Evolutionary conservation across 331 rosid genomes (phyloP), one percentile per base, ranked within the genome.

Genomic region (Quercus tomentella): DNA sequence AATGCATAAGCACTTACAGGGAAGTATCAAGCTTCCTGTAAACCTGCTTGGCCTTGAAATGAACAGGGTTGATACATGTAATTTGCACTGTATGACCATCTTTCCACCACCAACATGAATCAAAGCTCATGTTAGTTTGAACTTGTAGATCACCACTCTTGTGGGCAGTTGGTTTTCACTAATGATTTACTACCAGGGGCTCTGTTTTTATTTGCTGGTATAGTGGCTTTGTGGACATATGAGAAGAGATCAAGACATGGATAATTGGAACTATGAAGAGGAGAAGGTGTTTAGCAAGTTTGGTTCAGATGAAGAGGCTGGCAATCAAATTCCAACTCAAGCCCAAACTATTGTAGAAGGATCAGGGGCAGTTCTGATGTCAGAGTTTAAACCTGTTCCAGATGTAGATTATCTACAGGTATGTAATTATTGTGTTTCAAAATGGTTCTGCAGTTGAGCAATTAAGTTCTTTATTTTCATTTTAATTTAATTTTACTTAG

Each of bases 381-480:
- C 92, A 15, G 92, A 96, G 81, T 93, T 82, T 81, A 87, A 85
- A 80, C 97, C 97, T 67, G 84, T 71, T 82, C 92, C 93, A 12
- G 98, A 96, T 80, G 98, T 96, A 56, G 99, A 96, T 88, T 96
- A 96, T 85, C 85, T 93, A 21, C 99, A 96, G 99, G 99, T 93
- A 14, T 82, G 86, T 78, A 51, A 78, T 75, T 78, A 54, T 56
- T 80, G 62, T 49, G 67, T 81, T 52, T 23, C 73, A 31, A 56
- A 63, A 5, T 15, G 41, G 49, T 41, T 41, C 45, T 41, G 45
- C 45, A 41, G 12, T 41, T 41, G 45, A 9, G 12, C 45, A 41
- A 8, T 41, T 41, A 8, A 8, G 45, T 30, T 65, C 6, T 31
- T 65, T 35, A 28, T 30, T 18, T 65, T 65, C 33, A 30, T 65